phyloP scores from a whole-genome alignment of 129 eudicot genomes.

The Escallonia herrerae region DNA sequence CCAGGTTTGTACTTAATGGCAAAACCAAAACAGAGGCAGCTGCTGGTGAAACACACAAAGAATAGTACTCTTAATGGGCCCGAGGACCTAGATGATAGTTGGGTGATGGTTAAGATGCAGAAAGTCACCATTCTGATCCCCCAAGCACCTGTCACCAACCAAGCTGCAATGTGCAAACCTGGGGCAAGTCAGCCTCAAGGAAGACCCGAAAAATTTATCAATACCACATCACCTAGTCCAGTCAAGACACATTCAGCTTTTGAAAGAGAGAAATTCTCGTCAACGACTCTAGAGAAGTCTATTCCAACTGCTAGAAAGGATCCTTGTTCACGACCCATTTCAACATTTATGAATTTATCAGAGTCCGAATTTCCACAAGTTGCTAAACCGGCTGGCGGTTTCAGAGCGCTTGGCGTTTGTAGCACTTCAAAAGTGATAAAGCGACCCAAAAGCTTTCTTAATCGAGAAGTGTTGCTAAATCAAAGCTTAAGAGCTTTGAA shows the following conservation, averaged over 20 bases:
- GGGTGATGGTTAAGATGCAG: conserved; percentile 88
- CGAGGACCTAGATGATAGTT: conserved; percentile 38
- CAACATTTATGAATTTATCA: conserved; percentile 23
- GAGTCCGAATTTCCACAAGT: conserved; percentile 9
- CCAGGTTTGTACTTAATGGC: conserved; percentile 43
- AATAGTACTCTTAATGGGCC: conserved; percentile 7
- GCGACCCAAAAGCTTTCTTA: conserved; percentile 17
- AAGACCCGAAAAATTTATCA: conserved; percentile 11
- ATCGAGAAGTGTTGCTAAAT: conserved; percentile 29
- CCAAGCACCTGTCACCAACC: conserved; percentile 39
- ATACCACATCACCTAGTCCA: conserved; percentile 11
- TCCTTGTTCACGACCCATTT: conserved; percentile 17
- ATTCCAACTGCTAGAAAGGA: conserved; percentile 6
- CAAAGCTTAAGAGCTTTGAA: conserved; percentile 51
- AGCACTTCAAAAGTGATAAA: conserved; percentile 10
- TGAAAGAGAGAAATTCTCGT: conserved; percentile 26
- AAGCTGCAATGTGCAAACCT: conserved; percentile 17
- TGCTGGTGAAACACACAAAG: conserved; percentile 21
- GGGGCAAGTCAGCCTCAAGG: conserved; percentile 22
- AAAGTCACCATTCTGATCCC: conserved; percentile 78
- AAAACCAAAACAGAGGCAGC: conserved; percentile 38
- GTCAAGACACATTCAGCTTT: conserved; percentile 17
- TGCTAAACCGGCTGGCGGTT: conserved; percentile 3
- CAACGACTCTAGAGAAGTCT: conserved; percentile 20
- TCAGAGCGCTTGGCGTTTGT: conserved; percentile 12